Percentiles rank a stretch among this genome's conserved stretches.
Conservation (phyloP, 768 basidiomycete genomes). For the Pleurotus citrinopileatus region DNA sequence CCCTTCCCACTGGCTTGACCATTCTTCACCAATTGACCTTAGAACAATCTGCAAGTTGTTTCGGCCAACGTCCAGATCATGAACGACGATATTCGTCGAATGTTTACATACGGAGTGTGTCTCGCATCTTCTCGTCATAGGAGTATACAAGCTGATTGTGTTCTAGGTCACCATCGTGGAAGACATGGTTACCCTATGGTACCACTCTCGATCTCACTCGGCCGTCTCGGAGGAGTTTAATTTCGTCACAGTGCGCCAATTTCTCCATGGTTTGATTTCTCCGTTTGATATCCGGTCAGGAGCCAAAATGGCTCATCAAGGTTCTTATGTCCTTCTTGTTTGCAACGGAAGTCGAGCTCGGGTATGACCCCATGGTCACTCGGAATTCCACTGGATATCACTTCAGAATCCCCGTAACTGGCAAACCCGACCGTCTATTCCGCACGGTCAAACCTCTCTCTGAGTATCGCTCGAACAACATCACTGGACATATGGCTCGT, state of each 20-base stretch:
- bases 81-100: constrained; percentile 22
- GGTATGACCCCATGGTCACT: constrained; percentile 9
- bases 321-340: constrained; percentile 18
- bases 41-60: neutral
- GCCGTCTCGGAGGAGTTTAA: constrained; percentile 14
- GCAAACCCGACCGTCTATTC: neutral
- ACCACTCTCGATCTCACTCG: constrained; percentile 19
- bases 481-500: constrained; percentile 13
- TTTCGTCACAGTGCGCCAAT: neutral
- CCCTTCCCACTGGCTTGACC: neutral
- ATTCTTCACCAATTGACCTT: no score
- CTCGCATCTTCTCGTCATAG: neutral
- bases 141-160: neutral
- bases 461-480: neutral
- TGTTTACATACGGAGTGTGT: constrained; percentile 20
- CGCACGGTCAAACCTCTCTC: neutral
- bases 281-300: constrained; percentile 3
- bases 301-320: constrained; percentile 14
- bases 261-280: neutral
- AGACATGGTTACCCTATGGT: constrained; percentile 14
- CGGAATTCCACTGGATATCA: neutral
- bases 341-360: constrained; percentile 16
- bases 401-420: neutral
- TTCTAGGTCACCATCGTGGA: constrained; percentile 16
- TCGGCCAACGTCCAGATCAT: constrained; percentile 15